Evolutionary conservation across 2,329 filamentous ascomycete genomes (phyloP).

Genomic region (Knufia fluminis): DNA sequence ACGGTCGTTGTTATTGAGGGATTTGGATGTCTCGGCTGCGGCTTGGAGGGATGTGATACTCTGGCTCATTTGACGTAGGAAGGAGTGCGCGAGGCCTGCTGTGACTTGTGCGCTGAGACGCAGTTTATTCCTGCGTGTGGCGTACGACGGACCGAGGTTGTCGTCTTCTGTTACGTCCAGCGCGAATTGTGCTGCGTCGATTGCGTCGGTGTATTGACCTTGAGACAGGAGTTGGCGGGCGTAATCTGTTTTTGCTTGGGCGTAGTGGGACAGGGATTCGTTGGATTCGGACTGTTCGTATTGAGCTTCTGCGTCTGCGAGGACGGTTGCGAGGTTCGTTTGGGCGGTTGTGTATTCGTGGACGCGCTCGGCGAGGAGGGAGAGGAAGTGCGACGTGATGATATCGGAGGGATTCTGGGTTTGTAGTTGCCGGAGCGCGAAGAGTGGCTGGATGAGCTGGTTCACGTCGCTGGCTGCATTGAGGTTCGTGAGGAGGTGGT

Average conservation of each 20-base stretch:
- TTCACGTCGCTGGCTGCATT: conserved; percentile 30
- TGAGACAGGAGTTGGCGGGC: conserved; percentile 71
- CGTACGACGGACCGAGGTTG: conserved; percentile 52
- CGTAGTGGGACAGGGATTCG: conserved; percentile 63
- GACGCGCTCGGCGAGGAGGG: conserved; percentile 73
- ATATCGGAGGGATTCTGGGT: conserved; percentile 62
- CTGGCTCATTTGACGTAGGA: conserved; percentile 53
- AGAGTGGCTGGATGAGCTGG: conserved; percentile 72
- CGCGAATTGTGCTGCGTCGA: conserved; percentile 71
- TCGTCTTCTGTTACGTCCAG: conserved; percentile 69
- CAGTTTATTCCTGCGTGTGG: conserved; percentile 57
- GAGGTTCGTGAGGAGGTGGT: conserved; percentile 58
- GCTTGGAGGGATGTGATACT: conserved; percentile 72
- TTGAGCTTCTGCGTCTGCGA: conserved; percentile 61
- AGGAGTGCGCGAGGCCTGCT: conserved; percentile 73
- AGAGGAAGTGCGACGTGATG: conserved; percentile 65
- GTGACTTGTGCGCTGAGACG: conserved; percentile 80
- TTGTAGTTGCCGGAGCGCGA: conserved; percentile 74
- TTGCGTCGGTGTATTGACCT: conserved; percentile 56
- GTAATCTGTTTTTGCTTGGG: conserved; percentile 76
- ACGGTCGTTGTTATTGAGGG: conserved; percentile 24
- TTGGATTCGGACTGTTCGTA: conserved; percentile 78
- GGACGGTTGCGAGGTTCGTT: conserved; percentile 55
- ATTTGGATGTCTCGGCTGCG: conserved; percentile 62
- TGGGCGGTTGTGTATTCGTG: conserved; percentile 58